phyloP scores from a whole-genome alignment of 192 early-diverging fungal genomes.

The Rhizophlyctis rosea region DNA sequence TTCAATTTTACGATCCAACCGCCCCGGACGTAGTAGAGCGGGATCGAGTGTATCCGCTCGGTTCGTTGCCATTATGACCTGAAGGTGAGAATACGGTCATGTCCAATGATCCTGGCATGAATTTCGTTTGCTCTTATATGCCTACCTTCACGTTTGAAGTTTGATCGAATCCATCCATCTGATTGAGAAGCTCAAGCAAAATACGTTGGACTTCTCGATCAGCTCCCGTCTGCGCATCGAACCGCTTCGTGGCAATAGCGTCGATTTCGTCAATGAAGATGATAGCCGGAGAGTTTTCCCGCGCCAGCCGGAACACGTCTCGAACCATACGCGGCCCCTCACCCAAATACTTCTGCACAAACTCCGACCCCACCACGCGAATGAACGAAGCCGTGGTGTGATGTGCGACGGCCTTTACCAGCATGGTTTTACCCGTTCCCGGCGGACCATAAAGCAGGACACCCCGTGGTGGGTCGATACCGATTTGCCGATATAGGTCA shows the following conservation, averaged over 20 bases:
- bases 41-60: constrained; percentile 96
- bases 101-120: neutral
- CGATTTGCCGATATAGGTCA: constrained; percentile 97
- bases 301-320: constrained; percentile 93
- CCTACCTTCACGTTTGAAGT: constrained; percentile 95
- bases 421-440: constrained; percentile 94
- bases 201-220: constrained; percentile 99
- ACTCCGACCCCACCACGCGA: constrained; percentile 95
- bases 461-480: constrained; percentile 97
- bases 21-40: constrained; percentile 92
- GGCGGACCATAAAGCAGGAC: constrained; percentile 99
- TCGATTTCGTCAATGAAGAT: constrained; percentile 99
- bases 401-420: constrained; percentile 98
- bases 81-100: constrained; percentile 6
- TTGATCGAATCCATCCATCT: constrained; percentile 99
- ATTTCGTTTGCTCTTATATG: too few species aligned
- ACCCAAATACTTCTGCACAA: constrained; percentile 98
- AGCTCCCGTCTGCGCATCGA: constrained; percentile 96
- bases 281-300: constrained; percentile 96
- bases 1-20: constrained; percentile 98
- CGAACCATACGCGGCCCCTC: constrained; percentile 98
- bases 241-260: constrained; percentile 97
- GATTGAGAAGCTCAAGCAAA: constrained; percentile 94
- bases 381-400: constrained; percentile 96
- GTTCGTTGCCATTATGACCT: constrained; percentile 99